These are phyloP conservation scores for Sparassis latifolia DNA, from an alignment of 1,284 basidiomycete genomes.

Conservation along the genomic window DNA sequence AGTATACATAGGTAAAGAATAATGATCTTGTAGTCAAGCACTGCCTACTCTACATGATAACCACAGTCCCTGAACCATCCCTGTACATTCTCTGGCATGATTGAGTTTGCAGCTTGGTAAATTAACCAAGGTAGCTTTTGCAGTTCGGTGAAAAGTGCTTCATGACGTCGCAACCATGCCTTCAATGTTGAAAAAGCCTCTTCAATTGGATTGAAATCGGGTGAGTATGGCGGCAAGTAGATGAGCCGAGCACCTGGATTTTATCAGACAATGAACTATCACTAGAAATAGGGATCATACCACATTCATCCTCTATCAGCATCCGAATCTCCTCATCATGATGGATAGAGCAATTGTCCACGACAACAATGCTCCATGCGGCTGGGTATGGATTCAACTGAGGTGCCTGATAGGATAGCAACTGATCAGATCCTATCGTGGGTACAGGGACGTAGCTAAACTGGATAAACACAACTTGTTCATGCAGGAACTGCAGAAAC, in stretches of 20 bases:
- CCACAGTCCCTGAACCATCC: slow-evolving; percentile 17
- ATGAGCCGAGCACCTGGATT: neutral
- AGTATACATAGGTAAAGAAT: too few species aligned
- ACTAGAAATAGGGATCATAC: slow-evolving; percentile 2
- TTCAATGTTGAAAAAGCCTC: slow-evolving; percentile 16
- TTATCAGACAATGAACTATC: neutral
- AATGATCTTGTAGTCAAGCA: neutral
- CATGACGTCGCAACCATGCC: slow-evolving; percentile 9
- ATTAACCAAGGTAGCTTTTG: neutral
- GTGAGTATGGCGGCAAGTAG: slow-evolving; percentile 17
- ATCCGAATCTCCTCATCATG: slow-evolving; percentile 15
- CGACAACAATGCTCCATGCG: slow-evolving; percentile 18
- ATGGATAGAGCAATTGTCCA: slow-evolving; percentile 25
- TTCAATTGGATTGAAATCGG: slow-evolving; percentile 19
- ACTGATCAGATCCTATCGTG: neutral
- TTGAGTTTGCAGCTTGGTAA: neutral
- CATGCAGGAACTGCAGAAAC: slow-evolving; percentile 14
- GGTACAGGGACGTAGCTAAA: too few species aligned
- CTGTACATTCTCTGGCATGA: slow-evolving; percentile 1
- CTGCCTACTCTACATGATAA: slow-evolving; percentile 24
- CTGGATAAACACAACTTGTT: slow-evolving; percentile 11
- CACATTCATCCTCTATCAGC: slow-evolving; percentile 12
- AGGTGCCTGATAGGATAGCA: slow-evolving; percentile 8
- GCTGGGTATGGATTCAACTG: slow-evolving; percentile 16
- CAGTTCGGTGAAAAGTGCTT: neutral